phyloP scores from a whole-genome alignment of 1,139 yeast genomes.

The Blastobotrys buckinghamii region DNA sequence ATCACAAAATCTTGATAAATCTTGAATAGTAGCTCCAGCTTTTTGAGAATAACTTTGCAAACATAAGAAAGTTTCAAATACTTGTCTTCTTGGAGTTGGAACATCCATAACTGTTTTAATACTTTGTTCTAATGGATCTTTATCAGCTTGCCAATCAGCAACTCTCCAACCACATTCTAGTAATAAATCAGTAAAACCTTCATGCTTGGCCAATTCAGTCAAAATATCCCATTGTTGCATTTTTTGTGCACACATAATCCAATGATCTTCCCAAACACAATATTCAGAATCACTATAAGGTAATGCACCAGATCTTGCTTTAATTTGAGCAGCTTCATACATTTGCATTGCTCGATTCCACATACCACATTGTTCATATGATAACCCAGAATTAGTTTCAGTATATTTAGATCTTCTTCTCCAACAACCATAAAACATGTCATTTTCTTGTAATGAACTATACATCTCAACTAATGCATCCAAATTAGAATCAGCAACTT shows the following conservation, averaged over 20 bases:
- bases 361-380: conserved; percentile 90
- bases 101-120: conserved; percentile 97
- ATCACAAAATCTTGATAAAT: conserved; percentile 80
- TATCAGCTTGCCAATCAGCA: conserved; percentile 96
- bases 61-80: conserved; percentile 88
- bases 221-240: conserved; percentile 97
- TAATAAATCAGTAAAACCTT: conserved; percentile 89
- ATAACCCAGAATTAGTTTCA: conserved; percentile 87
- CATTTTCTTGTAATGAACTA: conserved; percentile 85
- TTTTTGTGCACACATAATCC: conserved; percentile 96
- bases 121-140: conserved; percentile 90
- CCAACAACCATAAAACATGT: conserved; percentile 97
- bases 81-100: conserved; percentile 94
- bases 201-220: conserved; percentile 95
- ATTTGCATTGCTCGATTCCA: conserved; percentile 94
- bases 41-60: conserved; percentile 92
- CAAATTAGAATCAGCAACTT: conserved; percentile 76
- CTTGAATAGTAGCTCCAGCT: conserved; percentile 60
- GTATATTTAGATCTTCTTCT: conserved; percentile 89
- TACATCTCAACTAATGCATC: conserved; percentile 91
- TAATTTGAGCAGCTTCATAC: conserved; percentile 96
- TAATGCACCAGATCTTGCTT: conserved; percentile 90
- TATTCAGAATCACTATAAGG: conserved; percentile 97
- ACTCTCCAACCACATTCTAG: conserved; percentile 99
- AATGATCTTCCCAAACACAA: conserved; percentile 96